Conservation (phyloP, 169 alveolate species). For the Cryptosporidium meleagridis region DNA sequence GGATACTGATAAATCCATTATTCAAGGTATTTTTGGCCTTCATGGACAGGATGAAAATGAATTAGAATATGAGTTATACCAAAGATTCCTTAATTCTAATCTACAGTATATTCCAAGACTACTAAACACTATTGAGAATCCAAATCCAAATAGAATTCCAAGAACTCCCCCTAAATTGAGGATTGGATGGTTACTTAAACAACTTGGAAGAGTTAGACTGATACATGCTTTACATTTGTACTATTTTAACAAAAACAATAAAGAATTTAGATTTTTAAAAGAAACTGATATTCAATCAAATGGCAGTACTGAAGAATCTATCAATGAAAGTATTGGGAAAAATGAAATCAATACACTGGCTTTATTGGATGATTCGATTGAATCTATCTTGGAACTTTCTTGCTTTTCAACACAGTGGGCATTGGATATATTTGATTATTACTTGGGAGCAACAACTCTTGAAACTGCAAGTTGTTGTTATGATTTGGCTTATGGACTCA, state of each 20-base stretch:
- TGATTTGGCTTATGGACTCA: conserved; percentile 59
- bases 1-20: not conserved
- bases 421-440: conserved; percentile 72
- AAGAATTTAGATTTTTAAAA: not conserved
- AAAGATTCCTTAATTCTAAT: conserved; percentile 8
- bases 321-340: not conserved
- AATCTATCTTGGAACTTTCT: conserved; percentile 51
- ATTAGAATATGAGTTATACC: conserved; percentile 24
- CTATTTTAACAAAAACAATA: not conserved
- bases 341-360: conserved; percentile 30
- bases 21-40: not conserved
- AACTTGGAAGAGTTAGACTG: conserved; percentile 41
- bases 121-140: conserved; percentile 44
- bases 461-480: conserved; percentile 68
- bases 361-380: conserved; percentile 40
- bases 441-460: conserved; percentile 60
- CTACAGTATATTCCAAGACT: conserved; percentile 18
- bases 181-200: conserved; percentile 70
- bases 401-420: conserved; percentile 69
- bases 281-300: not conserved
- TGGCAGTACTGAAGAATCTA: not conserved
- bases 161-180: conserved; percentile 60
- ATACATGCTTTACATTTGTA: conserved; percentile 24
- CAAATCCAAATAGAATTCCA: conserved; percentile 45
- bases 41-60: not conserved